A percentile compares a stretch with the other conserved stretches of the same genome.
Conservation (phyloP, 768 basidiomycete species). For the Termitomyces sp. region DNA sequence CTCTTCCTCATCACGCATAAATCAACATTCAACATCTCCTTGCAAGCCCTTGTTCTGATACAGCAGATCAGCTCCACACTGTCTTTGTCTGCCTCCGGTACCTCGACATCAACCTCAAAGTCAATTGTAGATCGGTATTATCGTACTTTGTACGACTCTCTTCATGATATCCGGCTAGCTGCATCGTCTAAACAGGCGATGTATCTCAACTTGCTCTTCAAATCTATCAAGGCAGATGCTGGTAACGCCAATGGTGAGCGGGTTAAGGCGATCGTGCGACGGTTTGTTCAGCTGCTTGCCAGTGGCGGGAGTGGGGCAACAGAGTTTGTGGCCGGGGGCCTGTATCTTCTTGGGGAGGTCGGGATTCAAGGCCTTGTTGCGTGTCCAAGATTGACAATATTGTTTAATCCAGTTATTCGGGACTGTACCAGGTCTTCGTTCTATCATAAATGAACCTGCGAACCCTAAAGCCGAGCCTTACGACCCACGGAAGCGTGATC, state of each 20-base stretch:
- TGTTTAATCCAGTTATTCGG: conserved; percentile 29
- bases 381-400: not conserved
- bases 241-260: conserved; percentile 50
- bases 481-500: conserved; percentile 88
- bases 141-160: conserved; percentile 83
- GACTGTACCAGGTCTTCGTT: conserved; percentile 33
- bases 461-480: conserved; percentile 39
- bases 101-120: conserved; percentile 37
- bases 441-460: conserved; percentile 27
- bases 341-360: conserved; percentile 87
- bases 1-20: conserved; percentile 93
- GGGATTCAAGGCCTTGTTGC: conserved; percentile 13
- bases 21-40: conserved; percentile 94
- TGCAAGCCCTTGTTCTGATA: conserved; percentile 87
- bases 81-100: conserved; percentile 27
- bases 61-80: conserved; percentile 71
- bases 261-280: conserved; percentile 72
- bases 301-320: conserved; percentile 67
- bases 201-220: conserved; percentile 93
- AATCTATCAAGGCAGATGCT: conserved; percentile 66
- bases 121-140: conserved; percentile 64
- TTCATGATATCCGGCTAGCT: conserved; percentile 77
- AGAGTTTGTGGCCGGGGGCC: conserved; percentile 84
- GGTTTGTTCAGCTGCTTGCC: conserved; percentile 77
- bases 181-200: conserved; percentile 91